Conservation (phyloP, 75 land plant species). For the Sequoia sempervirens region DNA sequence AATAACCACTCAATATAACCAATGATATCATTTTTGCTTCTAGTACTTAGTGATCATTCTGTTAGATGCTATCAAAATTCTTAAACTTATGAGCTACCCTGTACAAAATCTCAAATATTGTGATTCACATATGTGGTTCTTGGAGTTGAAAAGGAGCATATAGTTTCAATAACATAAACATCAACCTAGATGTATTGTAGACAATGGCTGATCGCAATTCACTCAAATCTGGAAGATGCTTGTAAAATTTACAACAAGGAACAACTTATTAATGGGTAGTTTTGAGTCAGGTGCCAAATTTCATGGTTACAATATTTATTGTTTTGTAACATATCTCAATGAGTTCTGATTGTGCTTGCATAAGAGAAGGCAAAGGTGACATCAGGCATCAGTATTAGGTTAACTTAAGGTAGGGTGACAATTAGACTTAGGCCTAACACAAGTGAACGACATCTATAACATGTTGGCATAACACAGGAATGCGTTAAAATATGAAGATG, state of each 20-base stretch:
- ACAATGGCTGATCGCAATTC: neutral
- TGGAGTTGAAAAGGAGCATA: neutral
- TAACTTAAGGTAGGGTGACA: neutral
- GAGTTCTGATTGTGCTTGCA: too few relatives aligned
- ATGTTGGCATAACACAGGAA: too few relatives aligned
- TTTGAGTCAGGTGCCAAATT: neutral
- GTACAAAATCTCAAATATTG: neutral
- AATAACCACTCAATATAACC: neutral
- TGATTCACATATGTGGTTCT: neutral
- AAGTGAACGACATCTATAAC: too few relatives aligned
- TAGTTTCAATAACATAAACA: neutral
- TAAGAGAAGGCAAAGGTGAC: too few relatives aligned
- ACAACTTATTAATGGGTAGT: too few relatives aligned
- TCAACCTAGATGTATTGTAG: neutral
- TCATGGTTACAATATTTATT: neutral
- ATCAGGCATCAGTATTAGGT: neutral
- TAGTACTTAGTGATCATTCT: too few relatives aligned
- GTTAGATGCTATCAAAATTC: conserved; percentile 1
- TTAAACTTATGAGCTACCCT: neutral
- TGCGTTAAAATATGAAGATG: too few relatives aligned
- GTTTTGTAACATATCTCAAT: neutral
- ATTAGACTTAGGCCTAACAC: too few relatives aligned
- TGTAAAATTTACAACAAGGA: neutral
- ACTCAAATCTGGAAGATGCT: neutral
- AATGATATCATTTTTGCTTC: too few relatives aligned